Evolutionary conservation across 78 protist species (phyloP), one percentile per base, ranked within the genome.

Genomic region (Isochrysis galbana): DNA sequence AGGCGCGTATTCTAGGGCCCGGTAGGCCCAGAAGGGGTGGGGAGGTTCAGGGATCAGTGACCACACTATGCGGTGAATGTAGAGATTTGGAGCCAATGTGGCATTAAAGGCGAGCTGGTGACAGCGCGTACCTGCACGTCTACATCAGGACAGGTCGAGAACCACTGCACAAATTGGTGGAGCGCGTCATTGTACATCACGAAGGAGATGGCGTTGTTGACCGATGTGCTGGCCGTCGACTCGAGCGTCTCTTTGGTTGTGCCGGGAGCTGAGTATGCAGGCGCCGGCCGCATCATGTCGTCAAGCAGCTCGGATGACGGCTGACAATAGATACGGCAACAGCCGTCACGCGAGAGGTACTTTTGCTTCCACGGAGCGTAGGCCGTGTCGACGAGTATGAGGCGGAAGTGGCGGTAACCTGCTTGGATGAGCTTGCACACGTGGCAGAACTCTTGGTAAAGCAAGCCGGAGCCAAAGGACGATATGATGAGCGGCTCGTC

Each of bases 141-240:
- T 17, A 2, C 19, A 38, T 69, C 78, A 14, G 78, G 78, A 17
- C 26, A 11, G 78, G 32, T 19, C 39, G 78, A 69, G 78, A 69
- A 29, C 88, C 51, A 44, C 54, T 80, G 88, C 11, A 80, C 54
- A 54, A 80, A 80, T 38, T 80, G 88, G 88, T 29, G 23, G 34
- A 80, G 36, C 39, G 88, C 88, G 23, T 80, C 88, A 54, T 80
- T 80, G 39, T 42, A 80, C 39, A 80, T 38, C 39, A 80, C 88
- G 38, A 80, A 80, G 25, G 88, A 80, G 54, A 80, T 80, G 17
- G 88, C 88, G 55, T 80, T 80, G 88, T 80, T 80, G 55, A 44
- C 51, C 11, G 55, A 0, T 3, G 36, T 5, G 19, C 41, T 2
- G 32, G 88, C 88, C 36, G 88, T 17, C 26, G 2, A 14, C 29